phyloP scores from a whole-genome alignment of 202 grass and related monocot species.

The Carex arenaria region DNA sequence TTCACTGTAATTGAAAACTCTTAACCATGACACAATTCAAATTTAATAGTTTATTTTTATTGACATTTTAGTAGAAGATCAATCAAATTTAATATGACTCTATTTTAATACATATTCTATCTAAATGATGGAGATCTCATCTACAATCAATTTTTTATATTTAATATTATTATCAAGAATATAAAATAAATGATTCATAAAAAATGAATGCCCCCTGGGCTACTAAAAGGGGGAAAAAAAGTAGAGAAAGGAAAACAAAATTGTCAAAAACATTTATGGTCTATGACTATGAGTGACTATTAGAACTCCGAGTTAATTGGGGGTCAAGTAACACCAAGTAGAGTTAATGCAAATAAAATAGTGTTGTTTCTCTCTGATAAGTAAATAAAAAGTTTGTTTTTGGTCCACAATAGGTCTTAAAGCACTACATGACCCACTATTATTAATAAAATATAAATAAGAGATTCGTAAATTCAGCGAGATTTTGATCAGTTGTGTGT shows the following conservation, averaged over 20 bases:
- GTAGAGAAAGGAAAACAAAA: neutral
- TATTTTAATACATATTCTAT: too few relatives aligned
- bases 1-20: too few relatives aligned
- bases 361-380: neutral
- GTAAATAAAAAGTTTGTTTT: neutral
- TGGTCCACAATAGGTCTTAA: neutral
- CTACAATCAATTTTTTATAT: too few relatives aligned
- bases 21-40: too few relatives aligned
- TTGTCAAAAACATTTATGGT: neutral
- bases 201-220: too few relatives aligned
- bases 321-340: neutral
- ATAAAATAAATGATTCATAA: too few relatives aligned
- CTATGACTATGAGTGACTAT: neutral
- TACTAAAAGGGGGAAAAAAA: too few relatives aligned
- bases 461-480: neutral
- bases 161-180: too few relatives aligned
- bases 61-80: too few relatives aligned
- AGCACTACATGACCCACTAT: neutral
- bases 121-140: too few relatives aligned
- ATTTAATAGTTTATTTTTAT: too few relatives aligned
- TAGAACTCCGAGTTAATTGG: neutral
- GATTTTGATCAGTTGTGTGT: neutral
- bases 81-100: too few relatives aligned
- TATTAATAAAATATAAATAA: neutral
- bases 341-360: neutral